phyloP scores from a whole-genome alignment of 2,329 filamentous ascomycete species.

The Calonectria leucothoes region DNA sequence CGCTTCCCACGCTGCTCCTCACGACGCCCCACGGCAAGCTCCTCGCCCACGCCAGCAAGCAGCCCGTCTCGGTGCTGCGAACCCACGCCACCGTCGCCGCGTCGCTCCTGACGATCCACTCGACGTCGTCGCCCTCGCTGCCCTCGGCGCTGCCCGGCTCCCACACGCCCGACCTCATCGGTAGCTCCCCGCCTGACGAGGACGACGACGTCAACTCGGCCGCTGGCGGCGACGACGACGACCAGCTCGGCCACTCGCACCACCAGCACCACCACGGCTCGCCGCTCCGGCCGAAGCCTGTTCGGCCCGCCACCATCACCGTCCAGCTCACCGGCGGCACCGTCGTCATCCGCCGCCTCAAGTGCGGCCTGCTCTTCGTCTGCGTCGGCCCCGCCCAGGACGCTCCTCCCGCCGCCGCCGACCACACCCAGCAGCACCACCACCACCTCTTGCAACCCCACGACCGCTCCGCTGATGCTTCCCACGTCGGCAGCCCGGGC shows the following conservation, averaged over 20 bases:
- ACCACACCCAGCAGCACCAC: conserved; percentile 24
- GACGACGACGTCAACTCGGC: conserved; percentile 35
- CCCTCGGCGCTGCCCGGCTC: conserved; percentile 55
- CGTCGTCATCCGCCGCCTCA: conserved; percentile 68
- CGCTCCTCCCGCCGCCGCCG: conserved; percentile 22
- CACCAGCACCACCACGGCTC: conserved; percentile 36
- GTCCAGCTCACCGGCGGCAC: conserved; percentile 70
- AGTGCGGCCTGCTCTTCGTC: conserved; percentile 71
- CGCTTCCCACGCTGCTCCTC: conserved; percentile 70
- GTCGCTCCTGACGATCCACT: conserved; percentile 70
- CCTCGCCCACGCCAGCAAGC: conserved; percentile 69
- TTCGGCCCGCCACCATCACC: conserved; percentile 60
- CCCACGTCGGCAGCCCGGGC: conserved; percentile 52
- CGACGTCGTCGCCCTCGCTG: conserved; percentile 55
- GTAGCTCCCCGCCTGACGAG: conserved; percentile 39
- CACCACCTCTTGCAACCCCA: conserved; percentile 25
- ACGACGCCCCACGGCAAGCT: conserved; percentile 72
- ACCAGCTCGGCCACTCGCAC: conserved; percentile 39
- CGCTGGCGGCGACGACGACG: conserved; percentile 37
- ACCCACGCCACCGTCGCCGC: conserved; percentile 74
- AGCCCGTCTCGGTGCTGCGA: conserved; percentile 67
- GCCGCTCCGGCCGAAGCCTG: conserved; percentile 31
- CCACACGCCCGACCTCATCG: conserved; percentile 42
- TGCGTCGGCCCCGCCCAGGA: conserved; percentile 63
- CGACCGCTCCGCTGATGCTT: conserved; percentile 44